Base-by-base conservation (phyloP, 306 rosid species). In the Medicago truncatula region DNA sequence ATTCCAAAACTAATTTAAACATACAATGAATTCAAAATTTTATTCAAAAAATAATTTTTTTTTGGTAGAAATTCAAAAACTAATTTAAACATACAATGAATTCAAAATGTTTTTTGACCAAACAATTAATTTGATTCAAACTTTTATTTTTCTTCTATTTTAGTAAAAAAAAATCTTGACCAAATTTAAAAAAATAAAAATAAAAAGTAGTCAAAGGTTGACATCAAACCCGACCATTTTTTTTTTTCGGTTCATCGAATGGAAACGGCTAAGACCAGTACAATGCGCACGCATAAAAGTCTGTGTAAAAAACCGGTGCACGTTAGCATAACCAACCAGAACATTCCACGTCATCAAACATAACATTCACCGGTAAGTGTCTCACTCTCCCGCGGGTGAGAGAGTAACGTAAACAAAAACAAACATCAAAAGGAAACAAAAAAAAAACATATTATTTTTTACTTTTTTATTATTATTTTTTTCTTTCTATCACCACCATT, bases 251-350 rank as follows among this genome's bases (percentile, higher is more conserved):
- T 34, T 34, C 38, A 34, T 34, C 7, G 7, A 34, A 34, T 34
- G 38, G 7, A 34, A 34, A 34, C 38, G 38, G 38, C 3, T 43
- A 10, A 43, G 12, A 43, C 31, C 70, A 59, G 28, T 43, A 79
- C 77, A 50, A 65, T 41, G 46, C 71, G 74, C 76, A 71, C 10
- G 72, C 91, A 84, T 83, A 18, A 82, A 74, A 80, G 84, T 82
- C 77, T 78, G 86, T 86, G 92, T 77, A 77, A 80, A 80, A 49
- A 28, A 23, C 43, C 2, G 28, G 86, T 8, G 75, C 87, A 79
- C 38, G 54, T 11, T 81, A 84, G 73, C 31, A 1, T 0, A 16
- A 28, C 92, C 85, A 87, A 74, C 75, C 4, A 71, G 0, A 20
- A 8, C 1, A 0, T 0, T 7, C 89, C 92, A 90, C 89, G 59